Base-by-base conservation (phyloP, 805 yeast genomes). In the Zygoascus ofunaensis region DNA sequence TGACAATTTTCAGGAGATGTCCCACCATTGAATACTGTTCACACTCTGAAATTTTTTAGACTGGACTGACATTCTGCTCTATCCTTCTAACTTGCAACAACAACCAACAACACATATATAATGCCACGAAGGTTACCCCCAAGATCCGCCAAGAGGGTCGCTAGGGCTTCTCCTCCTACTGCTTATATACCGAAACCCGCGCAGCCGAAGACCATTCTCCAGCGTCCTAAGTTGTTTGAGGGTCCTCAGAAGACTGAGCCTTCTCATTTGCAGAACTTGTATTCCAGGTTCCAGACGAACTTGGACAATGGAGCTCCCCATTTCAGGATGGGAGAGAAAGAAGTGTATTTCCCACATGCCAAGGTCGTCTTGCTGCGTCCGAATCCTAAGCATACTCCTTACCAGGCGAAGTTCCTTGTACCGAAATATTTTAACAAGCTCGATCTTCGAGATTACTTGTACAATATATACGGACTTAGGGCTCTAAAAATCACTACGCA, bases 351-450 rank as follows among this genome's bases (percentile, higher is more conserved):
- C 62, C 98, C 98, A 26, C 78, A 79, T 49, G 95, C 94, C 1
- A 72, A 90, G 49, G 71, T 90, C 33, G 77, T 84, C 41, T 69
- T 90, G 26, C 66, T 92, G 50, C 76, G 95, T 59, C 95, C 97
- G 14, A 84, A 84, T 57, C 96, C 97, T n/a, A 85, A 85, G 59
- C 95, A 86, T 65, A 84, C 96, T 0, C 99, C 99, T 39, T 89
- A 84, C 66, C 97, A 87, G 65, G 97, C 97, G 41, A 87, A 87
- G 62, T 92, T 92, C 65, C 77, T 85, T 51, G 98, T 94, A 17
- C 98, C 99, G 14, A 78, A 83, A 58, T 77, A 85, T 44, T 89
- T 92, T 73, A 92, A 92, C 70, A 90, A 89, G 63, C 71, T 92
- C 68, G 97, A 90, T 63, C 72, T 92, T 49, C 77, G 98, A 63